These are phyloP conservation scores for Monilinia vaccinii-corymbosi DNA, from an alignment of 2,329 filamentous ascomycete species.

Conservation along the genomic window DNA sequence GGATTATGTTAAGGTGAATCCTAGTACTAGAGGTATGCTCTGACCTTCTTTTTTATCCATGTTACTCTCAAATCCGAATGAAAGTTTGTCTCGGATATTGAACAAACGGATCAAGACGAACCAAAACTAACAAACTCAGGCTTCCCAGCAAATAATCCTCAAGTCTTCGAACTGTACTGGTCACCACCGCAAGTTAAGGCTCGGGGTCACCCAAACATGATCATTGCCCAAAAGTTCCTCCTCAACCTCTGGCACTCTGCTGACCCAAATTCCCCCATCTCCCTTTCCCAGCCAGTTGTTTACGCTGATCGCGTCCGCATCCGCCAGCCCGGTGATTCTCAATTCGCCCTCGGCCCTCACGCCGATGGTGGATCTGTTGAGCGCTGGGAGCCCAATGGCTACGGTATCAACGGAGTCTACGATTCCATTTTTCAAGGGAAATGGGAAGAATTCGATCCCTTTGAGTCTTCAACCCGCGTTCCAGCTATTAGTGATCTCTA, in stretches of 20 bases:
- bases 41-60: background rate
- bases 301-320: slow-evolving; percentile 62
- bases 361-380: slow-evolving; percentile 67
- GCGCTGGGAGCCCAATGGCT: slow-evolving; percentile 63
- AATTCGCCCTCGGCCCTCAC: slow-evolving; percentile 65
- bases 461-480: slow-evolving; percentile 64
- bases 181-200: slow-evolving; percentile 58
- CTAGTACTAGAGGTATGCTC: slow-evolving; percentile 40
- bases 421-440: slow-evolving; percentile 60
- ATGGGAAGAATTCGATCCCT: slow-evolving; percentile 79
- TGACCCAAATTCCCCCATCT: slow-evolving; percentile 34
- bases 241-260: slow-evolving; percentile 51
- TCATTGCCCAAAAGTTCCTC: slow-evolving; percentile 51
- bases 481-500: slow-evolving; percentile 66
- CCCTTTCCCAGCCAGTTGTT: slow-evolving; percentile 45
- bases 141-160: slow-evolving; percentile 57
- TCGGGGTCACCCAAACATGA: slow-evolving; percentile 55
- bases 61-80: no score
- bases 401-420: slow-evolving; percentile 61
- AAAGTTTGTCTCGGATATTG: background rate
- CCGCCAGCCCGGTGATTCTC: slow-evolving; percentile 58
- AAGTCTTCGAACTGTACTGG: slow-evolving; percentile 73
- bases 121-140: slow-evolving; percentile 21
- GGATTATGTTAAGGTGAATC: slow-evolving; percentile 57
- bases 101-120: background rate